phyloP scores from a whole-genome alignment of 2,329 filamentous ascomycete genomes.

The Dothideomycetes sp. region DNA sequence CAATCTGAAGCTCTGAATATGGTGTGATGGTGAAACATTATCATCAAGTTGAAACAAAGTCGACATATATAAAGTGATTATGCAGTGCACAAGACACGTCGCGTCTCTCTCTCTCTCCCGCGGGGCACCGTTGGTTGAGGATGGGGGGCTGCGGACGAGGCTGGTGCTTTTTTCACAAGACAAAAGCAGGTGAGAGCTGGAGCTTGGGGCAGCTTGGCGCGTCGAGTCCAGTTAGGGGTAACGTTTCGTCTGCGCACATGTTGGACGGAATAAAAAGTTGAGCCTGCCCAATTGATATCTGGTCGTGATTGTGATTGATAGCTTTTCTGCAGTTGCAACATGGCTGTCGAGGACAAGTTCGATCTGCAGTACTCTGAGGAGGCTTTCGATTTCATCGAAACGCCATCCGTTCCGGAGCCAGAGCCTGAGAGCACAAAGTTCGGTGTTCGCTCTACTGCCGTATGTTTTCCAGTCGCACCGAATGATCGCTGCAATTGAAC shows the following conservation, averaged over 20 bases:
- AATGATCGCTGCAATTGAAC: constrained; percentile 16
- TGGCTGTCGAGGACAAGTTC: constrained; percentile 8
- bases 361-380: constrained; percentile 34
- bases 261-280: constrained; percentile 9
- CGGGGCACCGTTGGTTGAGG: too few species aligned
- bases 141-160: too few species aligned
- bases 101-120: too few species aligned
- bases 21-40: too few species aligned
- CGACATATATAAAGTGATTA: too few species aligned
- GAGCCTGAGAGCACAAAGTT: constrained; percentile 45
- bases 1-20: too few species aligned
- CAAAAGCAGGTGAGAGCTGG: too few species aligned
- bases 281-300: too few species aligned
- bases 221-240: constrained; percentile 5
- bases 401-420: constrained; percentile 47
- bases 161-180: too few species aligned
- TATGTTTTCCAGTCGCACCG: constrained; percentile 24
- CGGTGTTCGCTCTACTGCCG: constrained; percentile 53
- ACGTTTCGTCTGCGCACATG: constrained; percentile 10
- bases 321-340: constrained; percentile 3
- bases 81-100: too few species aligned
- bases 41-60: too few species aligned
- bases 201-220: constrained; percentile 4
- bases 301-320: too few species aligned
- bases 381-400: constrained; percentile 59